Conservation (phyloP, 805 yeast genomes). For the Hanseniaspora taiwanica region DNA sequence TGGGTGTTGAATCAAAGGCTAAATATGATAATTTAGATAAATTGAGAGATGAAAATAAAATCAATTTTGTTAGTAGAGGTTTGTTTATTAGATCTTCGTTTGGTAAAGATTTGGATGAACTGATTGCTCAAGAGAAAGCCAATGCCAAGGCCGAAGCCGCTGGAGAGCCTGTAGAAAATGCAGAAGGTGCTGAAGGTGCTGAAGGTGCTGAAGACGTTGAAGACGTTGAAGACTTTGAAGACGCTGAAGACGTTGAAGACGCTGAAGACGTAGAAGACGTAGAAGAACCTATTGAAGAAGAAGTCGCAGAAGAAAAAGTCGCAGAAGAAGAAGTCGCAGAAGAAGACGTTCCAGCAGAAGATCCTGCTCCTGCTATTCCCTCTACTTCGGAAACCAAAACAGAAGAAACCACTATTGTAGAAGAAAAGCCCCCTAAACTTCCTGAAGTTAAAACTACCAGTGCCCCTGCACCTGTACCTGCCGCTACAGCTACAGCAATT, state of each 20-base stretch:
- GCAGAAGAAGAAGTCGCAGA: neutral
- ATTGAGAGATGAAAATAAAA: conserved; percentile 11
- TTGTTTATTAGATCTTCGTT: conserved; percentile 15
- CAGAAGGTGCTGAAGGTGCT: neutral
- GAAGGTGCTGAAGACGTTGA: conserved; percentile 1
- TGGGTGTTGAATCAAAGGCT: conserved; percentile 27
- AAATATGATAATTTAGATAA: conserved; percentile 15
- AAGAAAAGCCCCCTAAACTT: too few relatives aligned
- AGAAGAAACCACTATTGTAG: too few relatives aligned
- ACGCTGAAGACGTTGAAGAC: neutral
- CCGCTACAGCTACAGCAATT: neutral
- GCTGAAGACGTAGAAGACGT: too few relatives aligned
- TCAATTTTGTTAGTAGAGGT: conserved; percentile 4
- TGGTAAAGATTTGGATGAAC: conserved; percentile 21
- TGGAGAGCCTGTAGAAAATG: too few relatives aligned
- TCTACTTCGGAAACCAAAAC: neutral
- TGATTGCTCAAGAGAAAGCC: conserved; percentile 11
- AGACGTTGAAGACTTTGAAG: neutral
- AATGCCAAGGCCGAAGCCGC: neutral
- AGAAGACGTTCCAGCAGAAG: conserved; percentile 1
- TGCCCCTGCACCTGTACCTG: too few relatives aligned
- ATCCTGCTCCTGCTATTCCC: neutral
- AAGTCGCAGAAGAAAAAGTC: neutral
- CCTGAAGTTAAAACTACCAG: too few relatives aligned
- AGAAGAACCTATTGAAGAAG: neutral